These are phyloP conservation scores for Zanthoxylum bungeanum DNA, from an alignment of 345 rosid species.

Conservation along the genomic window DNA sequence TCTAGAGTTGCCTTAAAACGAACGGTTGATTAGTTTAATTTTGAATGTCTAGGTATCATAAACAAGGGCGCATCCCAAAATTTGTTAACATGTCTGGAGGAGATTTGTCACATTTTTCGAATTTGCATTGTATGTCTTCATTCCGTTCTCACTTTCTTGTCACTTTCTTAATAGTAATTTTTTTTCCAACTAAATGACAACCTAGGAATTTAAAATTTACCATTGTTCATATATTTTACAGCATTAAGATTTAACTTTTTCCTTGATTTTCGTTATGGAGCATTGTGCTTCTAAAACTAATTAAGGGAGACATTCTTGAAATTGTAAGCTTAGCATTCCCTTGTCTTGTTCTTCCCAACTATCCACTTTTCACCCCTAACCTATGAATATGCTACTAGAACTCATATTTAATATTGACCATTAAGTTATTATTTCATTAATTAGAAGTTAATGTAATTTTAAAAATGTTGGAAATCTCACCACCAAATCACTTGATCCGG, in stretches of 20 bases:
- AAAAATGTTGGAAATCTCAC: too few species aligned
- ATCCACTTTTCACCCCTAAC: not conserved
- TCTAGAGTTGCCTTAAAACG: too few species aligned
- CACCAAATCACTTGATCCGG: too few species aligned
- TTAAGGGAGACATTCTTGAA: slow-evolving; percentile 17
- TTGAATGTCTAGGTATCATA: too few species aligned
- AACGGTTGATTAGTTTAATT: too few species aligned
- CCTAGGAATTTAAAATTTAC: not conserved
- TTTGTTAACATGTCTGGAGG: slow-evolving; percentile 5
- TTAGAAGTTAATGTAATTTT: too few species aligned
- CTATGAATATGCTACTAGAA: not conserved
- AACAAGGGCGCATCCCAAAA: not conserved
- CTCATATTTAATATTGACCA: not conserved
- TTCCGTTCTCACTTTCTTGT: not conserved
- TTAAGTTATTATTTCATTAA: too few species aligned
- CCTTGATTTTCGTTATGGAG: slow-evolving; percentile 8
- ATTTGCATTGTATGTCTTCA: too few species aligned
- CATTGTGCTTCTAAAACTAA: slow-evolving; percentile 1
- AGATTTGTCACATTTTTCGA: not conserved
- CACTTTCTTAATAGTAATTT: not conserved
- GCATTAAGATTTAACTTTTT: not conserved
- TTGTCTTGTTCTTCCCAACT: slow-evolving; percentile 1
- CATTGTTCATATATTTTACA: not conserved
- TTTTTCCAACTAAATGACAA: not conserved
- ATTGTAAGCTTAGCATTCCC: not conserved